A percentile compares a stretch with the other conserved stretches of the same genome.
phyloP scores from a whole-genome alignment of 345 rosid genomes.

The Ailanthus altissimus region DNA sequence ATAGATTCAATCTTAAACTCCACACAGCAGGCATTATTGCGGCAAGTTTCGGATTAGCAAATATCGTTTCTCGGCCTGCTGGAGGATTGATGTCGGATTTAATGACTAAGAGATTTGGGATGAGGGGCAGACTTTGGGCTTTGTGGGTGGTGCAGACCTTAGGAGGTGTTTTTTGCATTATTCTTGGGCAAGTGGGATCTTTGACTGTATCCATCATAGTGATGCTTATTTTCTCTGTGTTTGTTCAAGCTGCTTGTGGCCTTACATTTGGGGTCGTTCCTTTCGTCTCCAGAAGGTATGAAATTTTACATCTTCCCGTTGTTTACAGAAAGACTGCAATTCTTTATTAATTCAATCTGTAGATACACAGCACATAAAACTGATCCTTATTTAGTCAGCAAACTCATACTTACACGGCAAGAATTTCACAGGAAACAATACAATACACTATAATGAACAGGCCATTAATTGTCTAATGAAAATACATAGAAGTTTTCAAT shows the following conservation, averaged over 20 bases:
- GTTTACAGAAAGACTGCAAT: not conserved
- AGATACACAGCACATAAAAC: too few species aligned
- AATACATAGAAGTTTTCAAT: not conserved
- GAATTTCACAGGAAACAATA: not conserved
- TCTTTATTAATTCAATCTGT: not conserved
- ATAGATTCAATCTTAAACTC: slow-evolving; percentile 68
- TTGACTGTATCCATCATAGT: slow-evolving; percentile 52
- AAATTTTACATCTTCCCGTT: not conserved
- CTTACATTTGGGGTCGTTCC: slow-evolving; percentile 93
- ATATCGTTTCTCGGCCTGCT: slow-evolving; percentile 67
- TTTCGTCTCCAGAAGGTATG: slow-evolving; percentile 77
- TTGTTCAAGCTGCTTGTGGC: slow-evolving; percentile 88
- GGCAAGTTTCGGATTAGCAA: slow-evolving; percentile 86
- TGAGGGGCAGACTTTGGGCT: slow-evolving; percentile 89
- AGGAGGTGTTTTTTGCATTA: slow-evolving; percentile 68
- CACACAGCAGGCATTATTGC: slow-evolving; percentile 87
- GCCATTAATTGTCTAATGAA: not conserved
- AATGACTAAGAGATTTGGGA: slow-evolving; percentile 65
- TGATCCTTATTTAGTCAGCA: too few species aligned
- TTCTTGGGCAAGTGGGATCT: slow-evolving; percentile 52
- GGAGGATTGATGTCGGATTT: slow-evolving; percentile 75
- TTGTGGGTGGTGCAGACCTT: slow-evolving; percentile 73
- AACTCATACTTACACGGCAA: not conserved
- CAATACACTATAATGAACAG: not conserved
- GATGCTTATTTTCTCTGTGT: slow-evolving; percentile 73